Conservation (phyloP, 2,329 filamentous ascomycete genomes). For the Orbilia javanica region DNA sequence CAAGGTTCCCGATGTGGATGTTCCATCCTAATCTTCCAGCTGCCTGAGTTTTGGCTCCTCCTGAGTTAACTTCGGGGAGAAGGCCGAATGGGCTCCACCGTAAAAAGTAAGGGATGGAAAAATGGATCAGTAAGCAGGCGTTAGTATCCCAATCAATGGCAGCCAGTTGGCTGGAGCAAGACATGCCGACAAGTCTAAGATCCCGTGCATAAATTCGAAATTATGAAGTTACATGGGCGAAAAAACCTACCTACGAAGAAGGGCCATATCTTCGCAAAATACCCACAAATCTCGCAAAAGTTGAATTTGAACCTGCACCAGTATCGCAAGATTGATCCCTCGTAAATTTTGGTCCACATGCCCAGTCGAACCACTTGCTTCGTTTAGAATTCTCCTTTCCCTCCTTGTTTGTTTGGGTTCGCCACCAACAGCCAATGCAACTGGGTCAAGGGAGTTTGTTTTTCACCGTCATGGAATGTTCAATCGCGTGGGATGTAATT, state of each 20-base stretch:
- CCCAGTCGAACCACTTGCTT: constrained; percentile 17
- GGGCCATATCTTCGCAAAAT: constrained; percentile 22
- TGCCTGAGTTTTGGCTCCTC: constrained; percentile 36
- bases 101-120: constrained; percentile 33
- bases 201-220: constrained; percentile 57
- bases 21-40: constrained; percentile 28
- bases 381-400: constrained; percentile 14
- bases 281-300: constrained; percentile 16
- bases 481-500: constrained; percentile 57
- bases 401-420: constrained; percentile 7
- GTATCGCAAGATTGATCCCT: constrained; percentile 9
- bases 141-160: constrained; percentile 38
- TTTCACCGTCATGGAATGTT: constrained; percentile 30
- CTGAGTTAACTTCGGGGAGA: constrained; percentile 29
- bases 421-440: neutral
- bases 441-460: neutral
- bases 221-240: constrained; percentile 56
- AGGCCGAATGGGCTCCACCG: constrained; percentile 24
- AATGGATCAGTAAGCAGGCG: constrained; percentile 29
- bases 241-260: constrained; percentile 14
- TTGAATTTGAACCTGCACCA: constrained; percentile 11
- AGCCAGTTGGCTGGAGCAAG: constrained; percentile 45
- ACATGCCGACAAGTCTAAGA: constrained; percentile 29
- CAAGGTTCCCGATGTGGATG: constrained; percentile 28
- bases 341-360: constrained; percentile 24